Percentiles rank a stretch among this genome's conserved stretches.
Conservation (phyloP, 768 basidiomycete species). For the Collybia nuda region DNA sequence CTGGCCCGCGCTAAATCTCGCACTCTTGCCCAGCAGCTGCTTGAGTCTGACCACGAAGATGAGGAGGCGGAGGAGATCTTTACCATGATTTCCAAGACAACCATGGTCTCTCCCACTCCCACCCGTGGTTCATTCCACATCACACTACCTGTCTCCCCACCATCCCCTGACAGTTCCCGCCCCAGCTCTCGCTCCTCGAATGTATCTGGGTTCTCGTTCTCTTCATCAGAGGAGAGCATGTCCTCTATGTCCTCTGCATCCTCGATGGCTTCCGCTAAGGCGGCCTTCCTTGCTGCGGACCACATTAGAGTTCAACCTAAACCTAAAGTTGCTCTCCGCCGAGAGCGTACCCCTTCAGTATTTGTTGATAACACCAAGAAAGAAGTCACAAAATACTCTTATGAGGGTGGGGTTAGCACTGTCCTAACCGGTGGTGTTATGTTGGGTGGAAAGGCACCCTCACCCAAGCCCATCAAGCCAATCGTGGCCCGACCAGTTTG, state of each 20-base stretch:
- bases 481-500: too few relatives aligned
- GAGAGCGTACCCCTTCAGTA: conserved; percentile 10
- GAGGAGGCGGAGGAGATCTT: conserved; percentile 35
- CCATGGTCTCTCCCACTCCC: conserved; percentile 33
- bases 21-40: conserved; percentile 32
- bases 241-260: conserved; percentile 29
- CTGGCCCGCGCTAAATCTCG: conserved; percentile 18
- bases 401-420: conserved; percentile 42
- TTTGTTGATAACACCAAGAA: conserved; percentile 25
- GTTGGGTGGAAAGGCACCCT: conserved; percentile 27
- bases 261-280: conserved; percentile 24
- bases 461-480: too few relatives aligned
- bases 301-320: background rate
- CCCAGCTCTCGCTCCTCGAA: conserved; percentile 40
- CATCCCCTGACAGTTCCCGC: conserved; percentile 30
- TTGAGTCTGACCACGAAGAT: conserved; percentile 26
- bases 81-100: conserved; percentile 29
- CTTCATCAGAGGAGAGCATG: conserved; percentile 1
- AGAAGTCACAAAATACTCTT: conserved; percentile 34
- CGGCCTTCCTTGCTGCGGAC: conserved; percentile 1
- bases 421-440: conserved; percentile 45
- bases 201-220: conserved; percentile 24
- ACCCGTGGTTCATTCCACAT: conserved; percentile 20
- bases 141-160: conserved; percentile 7
- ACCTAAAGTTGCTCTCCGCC: conserved; percentile 2